Percentiles rank a stretch among this genome's conserved stretches.
Evolutionary conservation across 805 yeast species (phyloP).

Genomic region (Hanseniaspora mollemarum): DNA sequence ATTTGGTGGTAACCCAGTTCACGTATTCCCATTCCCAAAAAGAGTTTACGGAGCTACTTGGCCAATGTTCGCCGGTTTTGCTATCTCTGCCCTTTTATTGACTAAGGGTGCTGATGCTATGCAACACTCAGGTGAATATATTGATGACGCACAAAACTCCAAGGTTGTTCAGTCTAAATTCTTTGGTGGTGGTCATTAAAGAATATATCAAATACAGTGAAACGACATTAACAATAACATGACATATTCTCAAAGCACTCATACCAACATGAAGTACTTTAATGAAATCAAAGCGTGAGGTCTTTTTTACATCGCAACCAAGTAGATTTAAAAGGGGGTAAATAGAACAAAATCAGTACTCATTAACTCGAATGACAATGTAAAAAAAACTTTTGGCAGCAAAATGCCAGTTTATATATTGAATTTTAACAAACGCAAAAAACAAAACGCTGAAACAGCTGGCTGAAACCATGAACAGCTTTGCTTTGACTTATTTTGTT

Average conservation of each 20-base stretch:
- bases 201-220: not conserved
- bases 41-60: constrained; percentile 11
- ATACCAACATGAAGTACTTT: not conserved
- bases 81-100: constrained; percentile 12
- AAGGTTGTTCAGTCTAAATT: constrained; percentile 16
- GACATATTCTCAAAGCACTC: not conserved
- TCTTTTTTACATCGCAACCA: too few relatives aligned
- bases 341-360: not conserved
- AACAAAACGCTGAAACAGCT: too few relatives aligned
- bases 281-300: not conserved
- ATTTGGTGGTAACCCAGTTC: constrained; percentile 15
- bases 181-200: constrained; percentile 16
- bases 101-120: constrained; percentile 14
- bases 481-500: too few relatives aligned
- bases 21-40: constrained; percentile 16
- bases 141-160: constrained; percentile 10
- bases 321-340: not conserved
- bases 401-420: not conserved
- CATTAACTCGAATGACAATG: too few relatives aligned
- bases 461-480: too few relatives aligned
- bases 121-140: constrained; percentile 16
- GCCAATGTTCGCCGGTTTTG: constrained; percentile 16
- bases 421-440: too few relatives aligned
- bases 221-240: not conserved
- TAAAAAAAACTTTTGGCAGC: too few relatives aligned